These are phyloP conservation scores for Tolypocladium tundrense DNA, from an alignment of 2,329 filamentous ascomycete species.

Conservation along the genomic window DNA sequence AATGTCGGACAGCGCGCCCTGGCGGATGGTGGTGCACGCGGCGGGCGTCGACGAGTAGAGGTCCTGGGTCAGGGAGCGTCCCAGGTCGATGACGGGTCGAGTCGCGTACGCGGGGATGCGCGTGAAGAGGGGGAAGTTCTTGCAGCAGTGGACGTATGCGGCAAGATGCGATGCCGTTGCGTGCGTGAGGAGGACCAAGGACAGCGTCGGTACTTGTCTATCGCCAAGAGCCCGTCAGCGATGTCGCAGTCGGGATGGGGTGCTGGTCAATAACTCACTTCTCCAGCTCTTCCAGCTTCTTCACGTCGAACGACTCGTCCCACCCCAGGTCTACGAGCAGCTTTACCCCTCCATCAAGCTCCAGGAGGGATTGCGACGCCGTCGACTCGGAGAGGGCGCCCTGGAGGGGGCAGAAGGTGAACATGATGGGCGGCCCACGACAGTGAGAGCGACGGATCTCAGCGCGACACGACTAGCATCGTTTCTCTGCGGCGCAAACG, in stretches of 20 bases:
- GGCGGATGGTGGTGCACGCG: conserved; percentile 75
- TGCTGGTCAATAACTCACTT: conserved; percentile 46
- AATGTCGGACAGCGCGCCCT: conserved; percentile 58
- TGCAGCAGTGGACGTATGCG: conserved; percentile 94
- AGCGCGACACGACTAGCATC: background rate
- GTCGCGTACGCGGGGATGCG: conserved; percentile 94
- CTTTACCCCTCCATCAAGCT: conserved; percentile 94
- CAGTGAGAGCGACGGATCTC: background rate
- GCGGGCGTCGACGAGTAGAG: conserved; percentile 82
- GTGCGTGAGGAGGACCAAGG: conserved; percentile 88
- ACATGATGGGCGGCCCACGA: conserved; percentile 51
- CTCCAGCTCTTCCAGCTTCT: conserved; percentile 77
- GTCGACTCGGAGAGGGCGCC: conserved; percentile 80
- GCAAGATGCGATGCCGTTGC: conserved; percentile 85
- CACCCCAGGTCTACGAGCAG: conserved; percentile 90
- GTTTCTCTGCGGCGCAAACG: background rate
- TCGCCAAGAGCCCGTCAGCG: background rate
- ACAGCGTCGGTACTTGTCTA: conserved; percentile 84
- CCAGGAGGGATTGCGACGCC: conserved; percentile 88
- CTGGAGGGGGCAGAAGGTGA: conserved; percentile 87
- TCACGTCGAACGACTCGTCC: conserved; percentile 82
- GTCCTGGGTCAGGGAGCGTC: conserved; percentile 82
- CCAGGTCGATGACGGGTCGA: conserved; percentile 83
- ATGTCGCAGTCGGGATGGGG: background rate
- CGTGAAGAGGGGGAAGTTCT: conserved; percentile 84